phyloP scores from a whole-genome alignment of 345 rosid genomes.

The Populus ilicifolia region DNA sequence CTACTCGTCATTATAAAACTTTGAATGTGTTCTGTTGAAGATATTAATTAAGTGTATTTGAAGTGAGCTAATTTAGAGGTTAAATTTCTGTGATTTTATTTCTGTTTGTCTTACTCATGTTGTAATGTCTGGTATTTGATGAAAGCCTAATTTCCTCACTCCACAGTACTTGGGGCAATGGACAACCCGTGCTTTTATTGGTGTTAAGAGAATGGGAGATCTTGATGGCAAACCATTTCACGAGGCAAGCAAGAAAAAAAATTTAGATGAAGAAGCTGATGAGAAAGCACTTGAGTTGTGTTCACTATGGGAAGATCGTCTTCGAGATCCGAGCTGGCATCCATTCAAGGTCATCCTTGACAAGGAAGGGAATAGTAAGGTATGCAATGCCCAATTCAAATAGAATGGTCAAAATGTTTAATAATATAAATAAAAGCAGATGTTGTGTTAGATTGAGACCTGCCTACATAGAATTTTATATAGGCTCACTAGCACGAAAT shows the following conservation, averaged over 20 bases:
- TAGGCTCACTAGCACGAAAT: too few species aligned
- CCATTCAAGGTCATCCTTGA: conserved; percentile 43
- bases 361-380: conserved; percentile 29
- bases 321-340: conserved; percentile 46
- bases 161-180: conserved; percentile 30
- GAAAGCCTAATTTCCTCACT: conserved; percentile 16
- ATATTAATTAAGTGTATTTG: background rate
- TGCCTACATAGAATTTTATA: too few species aligned
- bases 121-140: background rate
- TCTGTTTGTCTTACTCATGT: too few species aligned
- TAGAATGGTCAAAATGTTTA: too few species aligned
- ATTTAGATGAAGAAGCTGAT: conserved; percentile 30
- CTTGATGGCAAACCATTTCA: conserved; percentile 40
- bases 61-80: background rate
- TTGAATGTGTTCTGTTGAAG: background rate
- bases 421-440: too few species aligned
- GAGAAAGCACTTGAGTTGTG: conserved; percentile 37
- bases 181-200: conserved; percentile 16
- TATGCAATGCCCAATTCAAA: conserved; percentile 8
- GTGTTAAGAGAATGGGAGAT: conserved; percentile 62
- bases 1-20: background rate
- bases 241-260: conserved; percentile 36
- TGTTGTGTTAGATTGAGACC: too few species aligned
- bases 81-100: background rate
- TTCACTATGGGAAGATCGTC: conserved; percentile 41